Percentiles rank a stretch among this genome's conserved stretches.
These are phyloP conservation scores for Gastrodia elata DNA, from an alignment of 106 monocot genomes.

Conservation along the genomic window DNA sequence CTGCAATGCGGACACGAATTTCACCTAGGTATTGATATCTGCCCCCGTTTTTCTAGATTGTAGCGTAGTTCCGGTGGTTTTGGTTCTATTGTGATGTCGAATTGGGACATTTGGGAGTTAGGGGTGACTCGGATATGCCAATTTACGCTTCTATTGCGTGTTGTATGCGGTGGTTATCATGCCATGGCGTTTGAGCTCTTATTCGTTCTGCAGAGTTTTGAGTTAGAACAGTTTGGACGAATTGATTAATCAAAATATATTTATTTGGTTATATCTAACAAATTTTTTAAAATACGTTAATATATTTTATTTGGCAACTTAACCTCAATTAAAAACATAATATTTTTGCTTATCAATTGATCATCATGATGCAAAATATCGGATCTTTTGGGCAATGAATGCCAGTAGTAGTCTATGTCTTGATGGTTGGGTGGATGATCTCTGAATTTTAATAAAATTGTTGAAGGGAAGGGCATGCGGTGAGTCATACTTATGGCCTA, in stretches of 20 bases:
- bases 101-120: background rate
- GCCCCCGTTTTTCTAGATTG: background rate
- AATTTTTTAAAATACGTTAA: background rate
- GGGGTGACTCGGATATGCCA: background rate
- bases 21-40: constrained; percentile 34
- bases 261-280: no score
- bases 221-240: background rate
- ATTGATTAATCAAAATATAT: background rate
- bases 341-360: background rate
- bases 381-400: background rate
- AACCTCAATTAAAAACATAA: background rate
- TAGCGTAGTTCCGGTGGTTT: background rate
- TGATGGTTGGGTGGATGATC: background rate
- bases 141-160: background rate
- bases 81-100: background rate
- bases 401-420: background rate
- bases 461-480: background rate
- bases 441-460: background rate
- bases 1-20: constrained; percentile 64
- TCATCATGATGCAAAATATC: background rate
- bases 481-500: background rate
- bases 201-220: background rate
- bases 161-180: background rate
- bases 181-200: background rate
- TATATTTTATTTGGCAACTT: background rate